Evolutionary conservation across 1,284 basidiomycete species (phyloP).

Genomic region (Rhodofomes roseus): DNA sequence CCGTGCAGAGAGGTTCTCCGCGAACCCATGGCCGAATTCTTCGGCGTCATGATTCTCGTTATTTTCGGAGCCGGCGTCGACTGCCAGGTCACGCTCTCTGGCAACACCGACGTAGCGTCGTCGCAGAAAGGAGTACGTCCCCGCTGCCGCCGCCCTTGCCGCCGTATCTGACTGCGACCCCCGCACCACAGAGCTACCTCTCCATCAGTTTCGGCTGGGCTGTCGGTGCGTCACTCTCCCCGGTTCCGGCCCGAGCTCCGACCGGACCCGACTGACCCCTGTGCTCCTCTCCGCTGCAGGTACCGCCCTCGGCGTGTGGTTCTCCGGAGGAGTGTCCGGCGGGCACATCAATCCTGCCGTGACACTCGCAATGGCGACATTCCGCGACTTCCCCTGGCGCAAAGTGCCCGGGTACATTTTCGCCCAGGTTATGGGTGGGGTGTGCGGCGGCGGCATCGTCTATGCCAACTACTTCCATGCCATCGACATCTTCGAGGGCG

Average conservation of each 20-base stretch:
- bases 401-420: constrained; percentile 74
- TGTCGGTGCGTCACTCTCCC: constrained; percentile 36
- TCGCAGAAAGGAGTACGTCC: constrained; percentile 59
- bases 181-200: constrained; percentile 43
- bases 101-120: constrained; percentile 45
- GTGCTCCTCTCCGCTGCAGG: constrained; percentile 22
- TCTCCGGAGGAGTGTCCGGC: constrained; percentile 63
- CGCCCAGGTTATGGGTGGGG: constrained; percentile 69
- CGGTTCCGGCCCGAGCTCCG: constrained; percentile 2
- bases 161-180: constrained; percentile 3
- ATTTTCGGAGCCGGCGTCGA: constrained; percentile 64
- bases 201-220: constrained; percentile 69
- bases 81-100: constrained; percentile 60
- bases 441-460: constrained; percentile 62
- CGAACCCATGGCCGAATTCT: constrained; percentile 67
- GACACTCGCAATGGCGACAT: constrained; percentile 64
- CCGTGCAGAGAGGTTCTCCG: constrained; percentile 39
- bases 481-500: constrained; percentile 69
- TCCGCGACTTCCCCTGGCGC: constrained; percentile 73
- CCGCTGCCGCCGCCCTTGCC: constrained; percentile 12
- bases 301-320: constrained; percentile 64
- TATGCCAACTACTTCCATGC: constrained; percentile 79
- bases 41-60: constrained; percentile 63
- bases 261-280: neutral
- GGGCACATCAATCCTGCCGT: constrained; percentile 82